Evolutionary conservation across 2,329 filamentous ascomycete species (phyloP), one percentile per base, ranked within the genome.

Genomic region (Teratosphaeria viscida): DNA sequence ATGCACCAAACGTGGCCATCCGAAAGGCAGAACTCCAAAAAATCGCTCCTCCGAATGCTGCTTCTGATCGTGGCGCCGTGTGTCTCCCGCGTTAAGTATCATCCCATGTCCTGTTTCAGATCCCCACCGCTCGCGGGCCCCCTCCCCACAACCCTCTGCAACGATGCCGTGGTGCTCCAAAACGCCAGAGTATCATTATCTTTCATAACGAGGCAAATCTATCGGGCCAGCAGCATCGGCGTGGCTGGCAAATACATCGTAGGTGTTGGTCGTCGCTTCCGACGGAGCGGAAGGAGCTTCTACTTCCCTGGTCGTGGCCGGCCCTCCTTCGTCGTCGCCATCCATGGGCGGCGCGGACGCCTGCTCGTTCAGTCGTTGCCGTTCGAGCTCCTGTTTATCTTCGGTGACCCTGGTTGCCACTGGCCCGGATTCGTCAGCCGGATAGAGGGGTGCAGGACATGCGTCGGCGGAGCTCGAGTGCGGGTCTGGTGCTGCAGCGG

Each of bases 311-410:
- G 12, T 34, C 27, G 53, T 16, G 26, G 3, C 10, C 43, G 16
- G 23, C 23, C 8, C 19, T 7, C 43, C 6, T 23, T 47, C 43
- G 26, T 57, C 29, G 14, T 54, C 57, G 23, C 58, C 52, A 14
- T 62, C 60, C 16, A 23, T 49, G 7, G 63, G 69, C 2, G 77
- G 77, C 3, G 74, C 75, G 47, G 76, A 79, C 8, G 70, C 68
- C 53, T 76, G 74, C 62, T 73, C 65, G 62, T 76, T 68, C 4
- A 79, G 64, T 55, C 74, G 68, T 8, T 72, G 70, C 16, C 75
- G 68, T 56, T 92, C 88, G 6, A 90, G 76, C 70, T 95, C 90
- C 66, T 86, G 85, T 71, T 95, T 94, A 72, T 95, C 92, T 59
- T 94, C 89, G 14, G 74, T 77, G 2, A 75, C 63, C 16, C 56